Evolutionary conservation across 371 early-diverging fungal species (phyloP), one percentile per base, ranked within the genome.

Genomic region (Quaeritorhiza haematococci): DNA sequence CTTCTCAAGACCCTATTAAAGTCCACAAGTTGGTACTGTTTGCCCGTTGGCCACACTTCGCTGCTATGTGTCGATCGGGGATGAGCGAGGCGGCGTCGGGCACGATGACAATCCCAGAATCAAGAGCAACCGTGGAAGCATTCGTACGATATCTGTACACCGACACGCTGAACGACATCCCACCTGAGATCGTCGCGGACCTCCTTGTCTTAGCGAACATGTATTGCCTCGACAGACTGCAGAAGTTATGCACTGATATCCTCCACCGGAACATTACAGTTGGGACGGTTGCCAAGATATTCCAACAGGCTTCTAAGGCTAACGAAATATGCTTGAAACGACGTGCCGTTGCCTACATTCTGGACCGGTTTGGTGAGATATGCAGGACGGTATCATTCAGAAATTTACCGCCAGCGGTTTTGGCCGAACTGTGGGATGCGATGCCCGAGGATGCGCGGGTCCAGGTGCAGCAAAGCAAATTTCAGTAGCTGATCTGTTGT

Each of bases 41-140:
- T 35, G 78, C 85, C 4, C 73, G 86, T 26, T 86, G 86, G 86
- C 85, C 84, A 0, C 78, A 84, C 62, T 86, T 84, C 62, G 71
- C 72, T 0, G 71, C 74, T 35, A 57, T 84, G 53, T 61, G 73
- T 5, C 64, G 71, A 26, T 77, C 81, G 0, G 80, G 76, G 15
- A 83, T 78, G 80, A 35, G 63, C 4, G 82, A 81, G 62, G 64
- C 83, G 1, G 54, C 72, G 23, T 61, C 62, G 0, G 73, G 62
- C 46, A 68, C 71, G 0, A 55, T 86, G 19, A 62, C 71, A 3
- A 52, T 86, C 27, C 72, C 80, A 0, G 84, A 85, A 46, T 70
- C 84, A 1, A 68, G 71, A 23, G 62, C 65, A 15, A 71, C 76
- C 23, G 65, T 86, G 19, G 60, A 68, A 48, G 76, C 72, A 1